These are phyloP conservation scores for Pholiota microspora DNA, from an alignment of 768 basidiomycete genomes.

Conservation along the genomic window DNA sequence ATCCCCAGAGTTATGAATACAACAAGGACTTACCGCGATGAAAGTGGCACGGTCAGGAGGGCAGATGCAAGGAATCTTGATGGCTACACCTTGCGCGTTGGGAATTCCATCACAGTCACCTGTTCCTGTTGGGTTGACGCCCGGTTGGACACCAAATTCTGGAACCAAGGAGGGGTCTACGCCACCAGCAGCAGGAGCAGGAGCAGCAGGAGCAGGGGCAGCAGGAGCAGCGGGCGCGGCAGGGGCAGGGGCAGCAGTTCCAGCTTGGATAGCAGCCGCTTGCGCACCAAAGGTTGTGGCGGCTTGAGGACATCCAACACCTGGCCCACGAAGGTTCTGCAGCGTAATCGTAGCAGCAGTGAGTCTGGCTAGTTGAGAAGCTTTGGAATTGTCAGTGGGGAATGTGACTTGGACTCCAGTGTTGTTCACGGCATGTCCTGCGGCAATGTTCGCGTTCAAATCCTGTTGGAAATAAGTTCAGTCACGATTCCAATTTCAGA, in stretches of 20 bases:
- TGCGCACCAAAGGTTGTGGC: conserved; percentile 59
- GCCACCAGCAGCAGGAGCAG: conserved; percentile 18
- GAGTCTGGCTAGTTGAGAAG: conserved; percentile 54
- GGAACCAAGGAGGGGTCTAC: conserved; percentile 35
- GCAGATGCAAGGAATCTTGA: no score
- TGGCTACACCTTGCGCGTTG: no score
- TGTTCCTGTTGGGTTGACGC: no score
- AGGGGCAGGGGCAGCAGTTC: conserved; percentile 27
- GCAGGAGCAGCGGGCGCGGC: conserved; percentile 16
- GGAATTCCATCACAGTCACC: no score
- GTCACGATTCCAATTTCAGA: background rate
- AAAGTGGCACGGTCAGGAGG: no score
- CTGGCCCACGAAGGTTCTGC: conserved; percentile 70
- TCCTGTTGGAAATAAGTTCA: background rate
- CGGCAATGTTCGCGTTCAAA: conserved; percentile 21
- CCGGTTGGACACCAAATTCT: conserved; percentile 51
- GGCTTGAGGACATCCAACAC: conserved; percentile 64
- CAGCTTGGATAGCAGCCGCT: conserved; percentile 33
- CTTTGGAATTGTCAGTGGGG: conserved; percentile 56
- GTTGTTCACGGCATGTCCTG: conserved; percentile 66
- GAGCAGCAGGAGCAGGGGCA: no score
- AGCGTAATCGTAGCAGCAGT: conserved; percentile 60
- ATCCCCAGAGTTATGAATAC: no score
- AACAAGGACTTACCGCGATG: no score
- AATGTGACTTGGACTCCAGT: conserved; percentile 56